phyloP scores from a whole-genome alignment of 2,329 filamentous ascomycete species.

The Calonectria pteridis region DNA sequence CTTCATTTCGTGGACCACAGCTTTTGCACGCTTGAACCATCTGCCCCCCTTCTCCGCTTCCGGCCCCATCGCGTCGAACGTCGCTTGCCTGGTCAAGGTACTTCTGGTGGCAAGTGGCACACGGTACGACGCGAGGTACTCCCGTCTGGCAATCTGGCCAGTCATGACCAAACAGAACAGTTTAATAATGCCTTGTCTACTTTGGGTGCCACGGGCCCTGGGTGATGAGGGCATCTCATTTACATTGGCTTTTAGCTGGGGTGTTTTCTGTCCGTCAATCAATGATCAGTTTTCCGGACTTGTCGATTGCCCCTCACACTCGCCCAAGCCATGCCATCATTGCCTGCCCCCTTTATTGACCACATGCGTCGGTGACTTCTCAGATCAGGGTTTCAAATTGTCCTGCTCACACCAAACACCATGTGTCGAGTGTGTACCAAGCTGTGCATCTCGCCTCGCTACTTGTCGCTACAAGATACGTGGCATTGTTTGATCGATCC shows the following conservation, averaged over 20 bases:
- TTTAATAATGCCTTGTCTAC: constrained; percentile 20
- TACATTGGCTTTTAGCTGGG: constrained; percentile 13
- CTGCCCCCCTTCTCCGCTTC: neutral
- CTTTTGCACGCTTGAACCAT: constrained; percentile 19
- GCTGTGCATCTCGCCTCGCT: neutral
- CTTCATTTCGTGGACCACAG: constrained; percentile 39
- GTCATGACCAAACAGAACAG: constrained; percentile 11
- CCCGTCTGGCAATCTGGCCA: constrained; percentile 11
- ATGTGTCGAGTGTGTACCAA: neutral
- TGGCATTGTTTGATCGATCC: constrained; percentile 21
- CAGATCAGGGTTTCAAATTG: neutral
- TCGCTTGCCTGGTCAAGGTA: constrained; percentile 6
- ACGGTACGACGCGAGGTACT: neutral
- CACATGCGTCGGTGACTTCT: neutral
- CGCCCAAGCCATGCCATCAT: neutral
- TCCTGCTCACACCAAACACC: neutral
- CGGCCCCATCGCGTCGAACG: constrained; percentile 10
- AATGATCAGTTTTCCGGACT: constrained; percentile 8
- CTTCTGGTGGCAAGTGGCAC: neutral
- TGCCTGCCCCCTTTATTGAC: neutral
- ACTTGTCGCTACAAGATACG: constrained; percentile 15
- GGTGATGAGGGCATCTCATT: constrained; percentile 26
- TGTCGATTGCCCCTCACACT: neutral
- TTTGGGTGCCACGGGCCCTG: constrained; percentile 21
- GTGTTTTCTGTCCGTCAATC: constrained; percentile 2